A percentile compares a stretch with the other conserved stretches of the same genome.
phyloP scores from a whole-genome alignment of 2,329 filamentous ascomycete genomes.

The Colletotrichum euphorbiae region DNA sequence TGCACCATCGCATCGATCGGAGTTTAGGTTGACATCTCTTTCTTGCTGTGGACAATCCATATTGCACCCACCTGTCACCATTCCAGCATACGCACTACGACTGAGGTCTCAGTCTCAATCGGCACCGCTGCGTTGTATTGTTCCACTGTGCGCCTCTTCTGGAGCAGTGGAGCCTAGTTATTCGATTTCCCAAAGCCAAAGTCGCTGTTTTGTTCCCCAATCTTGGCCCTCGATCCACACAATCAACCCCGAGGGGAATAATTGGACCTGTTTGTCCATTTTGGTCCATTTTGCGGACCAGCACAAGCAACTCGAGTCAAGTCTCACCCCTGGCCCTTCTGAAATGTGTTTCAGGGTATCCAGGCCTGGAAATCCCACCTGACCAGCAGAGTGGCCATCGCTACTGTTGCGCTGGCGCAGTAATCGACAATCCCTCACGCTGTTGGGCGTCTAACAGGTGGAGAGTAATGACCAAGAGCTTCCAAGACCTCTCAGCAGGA shows the following conservation, averaged over 20 bases:
- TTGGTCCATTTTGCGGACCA: background rate
- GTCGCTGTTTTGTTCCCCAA: conserved; percentile 26
- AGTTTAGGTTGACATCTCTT: too few species aligned
- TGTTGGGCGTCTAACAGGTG: background rate
- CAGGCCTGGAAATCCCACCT: background rate
- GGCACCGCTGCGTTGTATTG: background rate
- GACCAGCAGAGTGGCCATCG: background rate
- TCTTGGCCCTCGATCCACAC: conserved; percentile 22
- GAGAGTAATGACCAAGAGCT: background rate
- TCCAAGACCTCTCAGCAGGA: background rate
- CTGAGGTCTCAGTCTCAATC: conserved; percentile 23
- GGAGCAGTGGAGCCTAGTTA: too few species aligned
- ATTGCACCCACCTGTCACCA: background rate
- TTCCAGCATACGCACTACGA: conserved; percentile 2
- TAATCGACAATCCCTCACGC: conserved; percentile 1
- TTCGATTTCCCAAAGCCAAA: background rate
- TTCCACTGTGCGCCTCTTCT: conserved; percentile 15
- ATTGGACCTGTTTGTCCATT: conserved; percentile 17
- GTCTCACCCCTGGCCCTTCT: conserved; percentile 12
- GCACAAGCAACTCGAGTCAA: conserved; percentile 15
- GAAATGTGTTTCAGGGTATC: background rate
- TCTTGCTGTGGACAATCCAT: too few species aligned
- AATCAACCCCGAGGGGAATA: conserved; percentile 36
- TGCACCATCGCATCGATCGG: background rate
- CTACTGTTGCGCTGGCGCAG: background rate